Percentiles rank a stretch among this genome's conserved stretches.
Conservation (phyloP, 257 asterid genomes). For the Anisodus tanguticus region DNA sequence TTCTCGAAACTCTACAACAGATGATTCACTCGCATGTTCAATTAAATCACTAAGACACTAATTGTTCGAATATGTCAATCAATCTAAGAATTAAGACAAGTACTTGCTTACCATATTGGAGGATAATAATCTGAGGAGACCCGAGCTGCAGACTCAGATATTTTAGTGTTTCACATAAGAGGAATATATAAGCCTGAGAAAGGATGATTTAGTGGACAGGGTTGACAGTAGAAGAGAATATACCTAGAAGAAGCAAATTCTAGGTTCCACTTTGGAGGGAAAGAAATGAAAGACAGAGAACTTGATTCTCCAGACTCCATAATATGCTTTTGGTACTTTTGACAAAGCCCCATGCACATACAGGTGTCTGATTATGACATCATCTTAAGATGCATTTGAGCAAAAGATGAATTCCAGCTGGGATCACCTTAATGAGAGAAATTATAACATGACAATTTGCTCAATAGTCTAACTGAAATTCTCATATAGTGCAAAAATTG, state of each 20-base stretch:
- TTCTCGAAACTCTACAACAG: constrained; percentile 46
- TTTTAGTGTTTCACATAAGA: not conserved
- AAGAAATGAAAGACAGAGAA: constrained; percentile 48
- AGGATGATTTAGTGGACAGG: not conserved
- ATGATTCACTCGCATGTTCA: not conserved
- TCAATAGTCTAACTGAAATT: not conserved
- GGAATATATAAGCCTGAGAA: constrained; percentile 36
- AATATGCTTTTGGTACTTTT: constrained; percentile 27
- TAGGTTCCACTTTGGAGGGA: constrained; percentile 57
- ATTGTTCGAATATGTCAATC: not conserved
- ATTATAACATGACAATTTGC: not conserved
- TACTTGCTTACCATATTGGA: constrained; percentile 19
- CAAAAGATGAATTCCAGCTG: constrained; percentile 5
- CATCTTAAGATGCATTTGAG: not conserved
- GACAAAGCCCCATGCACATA: not conserved
- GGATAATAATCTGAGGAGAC: not conserved
- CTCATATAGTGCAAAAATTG: not conserved
- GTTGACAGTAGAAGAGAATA: constrained; percentile 15
- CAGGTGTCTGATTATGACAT: constrained; percentile 6
- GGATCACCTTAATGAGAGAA: not conserved
- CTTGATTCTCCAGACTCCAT: constrained; percentile 49
- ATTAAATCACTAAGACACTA: not conserved
- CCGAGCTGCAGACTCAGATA: not conserved
- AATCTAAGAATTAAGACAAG: not conserved
- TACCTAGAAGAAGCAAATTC: constrained; percentile 39